phyloP scores from a whole-genome alignment of 2,329 filamentous ascomycete genomes.

The Fusarium dimerum region DNA sequence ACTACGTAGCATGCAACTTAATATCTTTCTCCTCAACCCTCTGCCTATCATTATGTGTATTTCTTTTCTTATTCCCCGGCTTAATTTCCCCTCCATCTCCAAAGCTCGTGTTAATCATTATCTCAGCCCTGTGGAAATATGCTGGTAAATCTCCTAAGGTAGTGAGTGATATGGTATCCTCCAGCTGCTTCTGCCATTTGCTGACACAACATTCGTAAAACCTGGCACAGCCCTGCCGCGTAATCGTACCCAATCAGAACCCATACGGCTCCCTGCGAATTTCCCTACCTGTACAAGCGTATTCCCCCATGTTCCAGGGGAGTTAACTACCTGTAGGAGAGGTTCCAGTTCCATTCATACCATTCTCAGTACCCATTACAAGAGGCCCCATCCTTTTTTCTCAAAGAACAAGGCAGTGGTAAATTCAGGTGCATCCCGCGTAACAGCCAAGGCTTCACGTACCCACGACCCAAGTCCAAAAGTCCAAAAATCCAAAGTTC shows the following conservation, averaged over 20 bases:
- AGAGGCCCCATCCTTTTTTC: too few relatives aligned
- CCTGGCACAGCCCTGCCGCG: neutral
- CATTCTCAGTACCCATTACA: too few relatives aligned
- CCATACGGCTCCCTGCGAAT: neutral
- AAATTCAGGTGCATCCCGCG: neutral
- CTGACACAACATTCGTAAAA: neutral
- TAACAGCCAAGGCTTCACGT: neutral
- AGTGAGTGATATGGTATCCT: neutral
- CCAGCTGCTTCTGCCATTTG: neutral
- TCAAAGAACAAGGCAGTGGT: neutral
- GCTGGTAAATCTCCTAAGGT: too few relatives aligned
- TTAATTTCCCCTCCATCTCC: neutral
- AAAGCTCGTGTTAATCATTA: neutral
- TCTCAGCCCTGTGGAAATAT: neutral
- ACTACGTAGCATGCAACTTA: neutral
- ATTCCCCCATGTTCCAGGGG: neutral
- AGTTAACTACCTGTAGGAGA: neutral
- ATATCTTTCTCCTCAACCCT: neutral
- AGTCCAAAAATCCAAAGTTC: neutral
- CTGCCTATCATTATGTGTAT: neutral
- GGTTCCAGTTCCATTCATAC: too few relatives aligned
- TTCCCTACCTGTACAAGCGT: neutral
- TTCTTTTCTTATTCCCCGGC: neutral
- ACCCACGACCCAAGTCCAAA: neutral
- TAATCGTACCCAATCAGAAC: neutral